Conservation (phyloP, 805 yeast species). For the Tetrapisispora phaffii region DNA sequence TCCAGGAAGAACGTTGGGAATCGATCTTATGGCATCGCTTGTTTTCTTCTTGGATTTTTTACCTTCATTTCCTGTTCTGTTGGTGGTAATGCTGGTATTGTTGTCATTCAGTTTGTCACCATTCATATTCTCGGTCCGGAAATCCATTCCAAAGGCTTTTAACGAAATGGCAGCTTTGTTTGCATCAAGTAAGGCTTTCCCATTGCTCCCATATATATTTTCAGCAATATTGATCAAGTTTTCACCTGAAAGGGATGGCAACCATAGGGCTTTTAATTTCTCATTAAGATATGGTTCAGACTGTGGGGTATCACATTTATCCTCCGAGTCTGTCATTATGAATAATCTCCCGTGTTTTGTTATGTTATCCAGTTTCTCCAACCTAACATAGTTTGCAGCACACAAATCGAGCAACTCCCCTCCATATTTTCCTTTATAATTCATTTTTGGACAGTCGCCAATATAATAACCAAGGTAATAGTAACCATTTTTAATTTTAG, state of each 20-base stretch:
- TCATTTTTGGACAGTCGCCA: constrained; percentile 73
- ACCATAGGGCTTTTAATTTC: constrained; percentile 1
- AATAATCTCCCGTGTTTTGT: constrained; percentile 23
- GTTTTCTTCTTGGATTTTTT: no score
- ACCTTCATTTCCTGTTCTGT: not conserved
- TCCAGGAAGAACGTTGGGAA: constrained; percentile 44
- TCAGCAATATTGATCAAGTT: constrained; percentile 28
- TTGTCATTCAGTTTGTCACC: constrained; percentile 1
- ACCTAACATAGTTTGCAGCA: constrained; percentile 34
- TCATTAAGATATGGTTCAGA: constrained; percentile 6
- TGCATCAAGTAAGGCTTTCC: constrained; percentile 21
- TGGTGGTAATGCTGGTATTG: not conserved
- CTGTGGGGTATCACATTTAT: not conserved
- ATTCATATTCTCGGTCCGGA: constrained; percentile 3
- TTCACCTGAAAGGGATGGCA: constrained; percentile 1
- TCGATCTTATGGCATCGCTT: not conserved
- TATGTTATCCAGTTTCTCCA: constrained; percentile 10
- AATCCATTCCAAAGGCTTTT: constrained; percentile 14
- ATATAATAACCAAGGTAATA: constrained; percentile 78
- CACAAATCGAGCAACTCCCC: constrained; percentile 58
- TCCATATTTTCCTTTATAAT: constrained; percentile 68
- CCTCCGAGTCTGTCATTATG: constrained; percentile 6
- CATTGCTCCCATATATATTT: constrained; percentile 31
- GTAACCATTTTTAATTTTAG: constrained; percentile 36
- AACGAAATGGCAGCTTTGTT: constrained; percentile 14